Conservation (phyloP, 352 stramenopile species). For the Globisporangium paroecandrum region DNA sequence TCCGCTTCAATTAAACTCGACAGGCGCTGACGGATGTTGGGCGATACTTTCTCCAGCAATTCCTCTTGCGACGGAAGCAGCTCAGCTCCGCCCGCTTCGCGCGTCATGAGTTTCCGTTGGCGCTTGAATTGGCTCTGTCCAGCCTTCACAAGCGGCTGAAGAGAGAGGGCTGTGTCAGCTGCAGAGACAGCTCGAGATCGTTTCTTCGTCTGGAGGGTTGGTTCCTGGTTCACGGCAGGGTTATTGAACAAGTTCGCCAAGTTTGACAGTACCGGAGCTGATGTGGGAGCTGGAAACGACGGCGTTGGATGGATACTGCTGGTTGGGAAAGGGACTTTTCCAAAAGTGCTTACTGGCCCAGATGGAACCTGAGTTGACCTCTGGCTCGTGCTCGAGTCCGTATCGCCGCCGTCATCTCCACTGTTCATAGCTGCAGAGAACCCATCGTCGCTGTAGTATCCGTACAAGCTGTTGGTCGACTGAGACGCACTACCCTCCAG, state of each 20-base stretch:
- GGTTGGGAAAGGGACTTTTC: neutral
- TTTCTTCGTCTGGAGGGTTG: conserved; percentile 26
- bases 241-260: conserved; percentile 5
- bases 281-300: neutral
- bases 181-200: conserved; percentile 19
- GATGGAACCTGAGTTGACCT: neutral
- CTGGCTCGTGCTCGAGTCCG: conserved; percentile 22
- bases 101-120: conserved; percentile 5
- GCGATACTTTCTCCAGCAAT: conserved; percentile 64
- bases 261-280: neutral
- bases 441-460: conserved; percentile 65
- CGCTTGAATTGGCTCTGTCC: conserved; percentile 3
- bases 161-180: neutral
- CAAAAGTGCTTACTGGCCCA: neutral
- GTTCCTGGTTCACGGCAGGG: neutral
- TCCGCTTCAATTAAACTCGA: conserved; percentile 77
- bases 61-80: conserved; percentile 72
- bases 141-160: conserved; percentile 6
- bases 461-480: conserved; percentile 17
- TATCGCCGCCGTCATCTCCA: conserved; percentile 41
- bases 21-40: conserved; percentile 61
- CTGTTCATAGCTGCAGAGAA: conserved; percentile 58
- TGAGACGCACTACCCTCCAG: conserved; percentile 17
- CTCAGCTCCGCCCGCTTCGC: conserved; percentile 25
- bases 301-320: neutral